Evolutionary conservation across 2,329 filamentous ascomycete genomes (phyloP).

Genomic region (Coleophoma cylindrospora): DNA sequence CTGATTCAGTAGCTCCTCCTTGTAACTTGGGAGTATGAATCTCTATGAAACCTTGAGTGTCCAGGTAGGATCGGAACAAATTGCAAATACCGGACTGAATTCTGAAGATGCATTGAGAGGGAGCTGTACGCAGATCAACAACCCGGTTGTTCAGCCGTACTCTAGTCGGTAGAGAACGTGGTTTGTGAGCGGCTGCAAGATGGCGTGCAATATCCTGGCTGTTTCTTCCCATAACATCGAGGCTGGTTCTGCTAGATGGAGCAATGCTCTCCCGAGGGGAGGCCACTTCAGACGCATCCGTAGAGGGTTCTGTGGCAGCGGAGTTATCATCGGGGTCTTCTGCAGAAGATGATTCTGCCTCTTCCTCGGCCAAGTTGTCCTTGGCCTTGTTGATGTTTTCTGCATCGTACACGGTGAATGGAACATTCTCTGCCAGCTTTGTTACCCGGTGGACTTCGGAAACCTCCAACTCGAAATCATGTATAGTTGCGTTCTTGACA

Average conservation of each 20-base stretch:
- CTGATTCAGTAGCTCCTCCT: slow-evolving; percentile 84
- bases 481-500: slow-evolving; percentile 70
- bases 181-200: slow-evolving; percentile 1
- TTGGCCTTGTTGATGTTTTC: slow-evolving; percentile 54
- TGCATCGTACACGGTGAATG: slow-evolving; percentile 67
- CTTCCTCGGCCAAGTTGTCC: slow-evolving; percentile 48
- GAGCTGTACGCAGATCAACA: slow-evolving; percentile 78
- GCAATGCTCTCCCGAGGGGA: not conserved
- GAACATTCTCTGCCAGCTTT: slow-evolving; percentile 54
- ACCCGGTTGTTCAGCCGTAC: slow-evolving; percentile 75
- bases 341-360: slow-evolving; percentile 19
- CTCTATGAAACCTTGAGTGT: slow-evolving; percentile 76
- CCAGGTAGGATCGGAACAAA: slow-evolving; percentile 72
- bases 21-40: slow-evolving; percentile 93
- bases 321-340: not conserved
- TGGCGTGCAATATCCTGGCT: slow-evolving; percentile 16
- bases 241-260: not conserved
- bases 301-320: not conserved
- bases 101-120: slow-evolving; percentile 83
- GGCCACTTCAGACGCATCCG: not conserved
- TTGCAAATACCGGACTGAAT: slow-evolving; percentile 77
- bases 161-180: slow-evolving; percentile 22
- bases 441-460: slow-evolving; percentile 59
- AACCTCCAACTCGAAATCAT: slow-evolving; percentile 72
- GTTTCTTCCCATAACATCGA: slow-evolving; percentile 5